Evolutionary conservation across 345 rosid species (phyloP).

Genomic region (Gynandropsis gynandra): DNA sequence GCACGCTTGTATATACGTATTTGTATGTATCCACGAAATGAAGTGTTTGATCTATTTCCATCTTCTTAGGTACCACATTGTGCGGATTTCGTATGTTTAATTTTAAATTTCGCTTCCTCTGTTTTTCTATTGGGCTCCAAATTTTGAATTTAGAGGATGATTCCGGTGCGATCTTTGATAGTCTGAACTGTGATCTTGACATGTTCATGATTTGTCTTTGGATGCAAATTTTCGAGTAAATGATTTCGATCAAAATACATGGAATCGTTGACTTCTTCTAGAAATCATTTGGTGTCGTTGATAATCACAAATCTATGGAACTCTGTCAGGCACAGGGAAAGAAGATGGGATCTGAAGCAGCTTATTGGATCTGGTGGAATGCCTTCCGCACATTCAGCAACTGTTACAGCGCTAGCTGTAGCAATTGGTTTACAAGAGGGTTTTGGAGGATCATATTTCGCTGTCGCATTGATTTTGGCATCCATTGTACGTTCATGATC

Average conservation of each 20-base stretch:
- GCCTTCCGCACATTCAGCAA: constrained; percentile 95
- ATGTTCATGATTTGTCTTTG: too few species aligned
- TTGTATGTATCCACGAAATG: neutral
- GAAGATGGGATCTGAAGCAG: constrained; percentile 58
- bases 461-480: constrained; percentile 55
- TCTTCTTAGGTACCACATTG: neutral
- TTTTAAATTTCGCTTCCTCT: too few species aligned
- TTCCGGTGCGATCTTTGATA: too few species aligned
- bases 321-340: constrained; percentile 65
- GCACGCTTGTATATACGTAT: neutral
- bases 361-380: constrained; percentile 90
- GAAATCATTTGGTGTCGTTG: too few species aligned
- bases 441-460: constrained; percentile 56
- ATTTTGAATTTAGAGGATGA: too few species aligned
- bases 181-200: too few species aligned
- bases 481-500: constrained; percentile 47
- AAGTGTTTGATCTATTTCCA: neutral
- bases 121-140: too few species aligned
- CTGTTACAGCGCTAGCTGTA: constrained; percentile 61
- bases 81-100: neutral
- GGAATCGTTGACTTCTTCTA: too few species aligned
- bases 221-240: too few species aligned
- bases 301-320: too few species aligned
- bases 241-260: too few species aligned
- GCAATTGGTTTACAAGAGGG: constrained; percentile 73